These are phyloP conservation scores for Sporothrix dimorphospora DNA, from an alignment of 2,329 filamentous ascomycete genomes.

Conservation along the genomic window DNA sequence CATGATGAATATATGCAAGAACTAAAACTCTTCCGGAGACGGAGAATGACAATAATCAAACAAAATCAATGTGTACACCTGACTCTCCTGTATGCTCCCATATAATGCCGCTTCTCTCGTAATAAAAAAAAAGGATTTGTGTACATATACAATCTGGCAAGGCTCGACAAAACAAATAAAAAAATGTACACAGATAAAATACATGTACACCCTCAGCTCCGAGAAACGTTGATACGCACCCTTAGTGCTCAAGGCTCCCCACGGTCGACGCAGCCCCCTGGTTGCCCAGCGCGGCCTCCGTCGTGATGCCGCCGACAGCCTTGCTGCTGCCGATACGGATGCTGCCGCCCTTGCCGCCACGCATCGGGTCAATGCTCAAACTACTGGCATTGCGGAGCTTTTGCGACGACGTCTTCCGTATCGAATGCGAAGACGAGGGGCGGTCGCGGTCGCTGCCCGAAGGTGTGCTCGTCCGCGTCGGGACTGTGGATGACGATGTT, in stretches of 20 bases:
- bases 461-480: neutral
- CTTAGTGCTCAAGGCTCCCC: neutral
- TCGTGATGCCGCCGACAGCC: conserved; percentile 34
- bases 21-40: neutral
- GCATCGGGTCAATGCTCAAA: conserved; percentile 41
- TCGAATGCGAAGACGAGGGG: neutral
- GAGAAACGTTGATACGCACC: neutral
- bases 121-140: neutral
- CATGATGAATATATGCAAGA: neutral
- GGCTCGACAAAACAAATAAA: neutral
- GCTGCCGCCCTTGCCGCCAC: conserved; percentile 33
- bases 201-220: neutral
- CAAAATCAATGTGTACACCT: neutral
- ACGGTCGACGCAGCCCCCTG: neutral
- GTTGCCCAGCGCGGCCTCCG: conserved; percentile 20
- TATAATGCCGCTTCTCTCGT: neutral
- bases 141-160: conserved; percentile 12
- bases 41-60: neutral
- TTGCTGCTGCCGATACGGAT: conserved; percentile 34
- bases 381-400: conserved; percentile 38
- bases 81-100: neutral
- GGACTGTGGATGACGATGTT: neutral
- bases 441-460: neutral
- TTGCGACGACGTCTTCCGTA: conserved; percentile 31
- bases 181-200: neutral